phyloP scores from a whole-genome alignment of 345 rosid species.

The Dimocarpus longan region DNA sequence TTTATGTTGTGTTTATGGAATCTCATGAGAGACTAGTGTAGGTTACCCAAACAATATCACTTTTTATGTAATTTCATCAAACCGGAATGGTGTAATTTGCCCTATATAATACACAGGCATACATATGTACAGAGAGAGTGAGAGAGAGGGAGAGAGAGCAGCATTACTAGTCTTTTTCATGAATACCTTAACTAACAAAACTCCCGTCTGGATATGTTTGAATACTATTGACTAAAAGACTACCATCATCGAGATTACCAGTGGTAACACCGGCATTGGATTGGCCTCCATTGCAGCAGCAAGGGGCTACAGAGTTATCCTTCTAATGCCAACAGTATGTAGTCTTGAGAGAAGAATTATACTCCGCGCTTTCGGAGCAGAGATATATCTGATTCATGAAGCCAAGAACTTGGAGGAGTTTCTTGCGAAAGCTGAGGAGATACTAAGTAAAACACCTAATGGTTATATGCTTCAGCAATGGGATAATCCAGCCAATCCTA shows the following conservation, averaged over 20 bases:
- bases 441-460: constrained; percentile 55
- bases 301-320: constrained; percentile 62
- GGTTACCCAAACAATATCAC: too few relatives aligned
- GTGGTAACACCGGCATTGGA: constrained; percentile 86
- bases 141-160: too few relatives aligned
- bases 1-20: too few relatives aligned
- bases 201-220: constrained; percentile 2
- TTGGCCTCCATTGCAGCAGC: constrained; percentile 68
- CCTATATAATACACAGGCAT: too few relatives aligned
- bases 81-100: too few relatives aligned
- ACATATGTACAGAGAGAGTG: too few relatives aligned
- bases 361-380: constrained; percentile 76
- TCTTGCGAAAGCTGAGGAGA: constrained; percentile 54
- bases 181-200: not conserved
- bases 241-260: constrained; percentile 52
- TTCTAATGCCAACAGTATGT: constrained; percentile 54
- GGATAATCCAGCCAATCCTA: constrained; percentile 70
- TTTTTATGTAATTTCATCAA: too few relatives aligned
- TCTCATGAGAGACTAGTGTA: too few relatives aligned
- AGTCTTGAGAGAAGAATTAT: constrained; percentile 70
- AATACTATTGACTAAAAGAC: constrained; percentile 37
- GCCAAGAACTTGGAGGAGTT: constrained; percentile 44
- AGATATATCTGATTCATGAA: constrained; percentile 53
- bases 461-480: constrained; percentile 49
- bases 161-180: not conserved